Conservation (phyloP, 2,329 filamentous ascomycete genomes). For the Aspergillus sp. region DNA sequence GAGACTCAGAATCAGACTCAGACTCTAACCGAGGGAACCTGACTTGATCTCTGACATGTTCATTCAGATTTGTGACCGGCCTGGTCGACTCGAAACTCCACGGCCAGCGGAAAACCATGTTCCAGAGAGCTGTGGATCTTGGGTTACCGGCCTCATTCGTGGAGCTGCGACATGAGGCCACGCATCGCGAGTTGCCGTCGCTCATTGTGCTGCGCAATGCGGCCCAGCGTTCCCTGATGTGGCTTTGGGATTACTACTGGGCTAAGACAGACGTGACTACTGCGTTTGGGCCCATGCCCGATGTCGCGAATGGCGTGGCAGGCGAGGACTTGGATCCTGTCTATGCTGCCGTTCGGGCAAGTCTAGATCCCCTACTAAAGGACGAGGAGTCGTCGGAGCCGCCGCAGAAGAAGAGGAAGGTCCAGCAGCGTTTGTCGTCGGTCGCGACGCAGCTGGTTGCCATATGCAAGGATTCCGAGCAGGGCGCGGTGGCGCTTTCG, state of each 20-base stretch:
- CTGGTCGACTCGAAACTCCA: constrained; percentile 45
- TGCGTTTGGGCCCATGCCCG: constrained; percentile 3
- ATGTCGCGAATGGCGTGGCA: background rate
- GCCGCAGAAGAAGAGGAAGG: constrained; percentile 31
- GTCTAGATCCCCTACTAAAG: constrained; percentile 18
- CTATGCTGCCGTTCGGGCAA: constrained; percentile 17
- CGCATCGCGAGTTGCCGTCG: constrained; percentile 81
- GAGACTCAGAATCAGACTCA: too few species aligned
- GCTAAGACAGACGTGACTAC: constrained; percentile 43
- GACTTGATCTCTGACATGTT: constrained; percentile 4
- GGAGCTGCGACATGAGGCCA: constrained; percentile 84
- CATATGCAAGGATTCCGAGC: constrained; percentile 25
- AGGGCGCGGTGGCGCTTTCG: constrained; percentile 22
- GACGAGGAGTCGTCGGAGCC: constrained; percentile 14
- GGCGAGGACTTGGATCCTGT: constrained; percentile 16
- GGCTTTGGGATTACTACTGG: constrained; percentile 95
- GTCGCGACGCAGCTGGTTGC: constrained; percentile 26
- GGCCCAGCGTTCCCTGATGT: constrained; percentile 68
- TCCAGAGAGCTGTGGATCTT: constrained; percentile 42
- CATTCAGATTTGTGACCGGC: constrained; percentile 44
- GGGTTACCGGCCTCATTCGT: constrained; percentile 68
- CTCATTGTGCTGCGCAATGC: constrained; percentile 70
- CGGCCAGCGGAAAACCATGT: constrained; percentile 45
- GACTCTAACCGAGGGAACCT: background rate
- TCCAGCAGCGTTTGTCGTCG: constrained; percentile 20